A percentile compares a stretch with the other conserved stretches of the same genome.
These are phyloP conservation scores for Capsicum chinense DNA, from an alignment of 257 asterid genomes.

Conservation along the genomic window DNA sequence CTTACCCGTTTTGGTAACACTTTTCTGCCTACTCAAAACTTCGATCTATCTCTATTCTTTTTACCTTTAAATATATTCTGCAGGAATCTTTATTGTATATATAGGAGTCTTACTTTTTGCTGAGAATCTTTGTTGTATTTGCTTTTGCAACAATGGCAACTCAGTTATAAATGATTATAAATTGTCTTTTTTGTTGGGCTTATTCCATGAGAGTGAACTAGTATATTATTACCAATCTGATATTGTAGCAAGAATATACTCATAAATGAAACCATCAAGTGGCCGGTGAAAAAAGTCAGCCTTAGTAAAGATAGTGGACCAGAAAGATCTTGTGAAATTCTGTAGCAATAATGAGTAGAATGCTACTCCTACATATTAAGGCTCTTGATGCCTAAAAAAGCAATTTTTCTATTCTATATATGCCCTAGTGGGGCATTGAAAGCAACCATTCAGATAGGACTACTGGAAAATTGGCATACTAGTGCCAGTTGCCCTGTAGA, in stretches of 20 bases:
- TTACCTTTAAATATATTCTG: background rate
- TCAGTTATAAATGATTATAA: background rate
- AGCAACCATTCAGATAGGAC: background rate
- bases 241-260: background rate
- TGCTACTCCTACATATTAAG: background rate
- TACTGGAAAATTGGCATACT: background rate
- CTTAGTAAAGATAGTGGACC: slow-evolving; percentile 19
- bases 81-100: background rate
- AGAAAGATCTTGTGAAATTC: slow-evolving; percentile 27
- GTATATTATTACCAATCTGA: background rate
- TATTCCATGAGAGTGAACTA: background rate
- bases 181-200: background rate
- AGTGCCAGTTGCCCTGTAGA: background rate
- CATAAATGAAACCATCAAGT: slow-evolving; percentile 4
- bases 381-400: background rate
- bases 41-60: background rate
- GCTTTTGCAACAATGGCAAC: slow-evolving; percentile 14
- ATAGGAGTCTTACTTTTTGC: too few relatives aligned
- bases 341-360: background rate
- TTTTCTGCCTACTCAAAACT: background rate
- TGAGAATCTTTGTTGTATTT: background rate
- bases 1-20: background rate
- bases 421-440: slow-evolving; percentile 4
- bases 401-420: background rate
- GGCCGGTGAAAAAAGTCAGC: background rate